These are phyloP conservation scores for Suillus bovinus DNA, from an alignment of 768 basidiomycete genomes.

Conservation along the genomic window DNA sequence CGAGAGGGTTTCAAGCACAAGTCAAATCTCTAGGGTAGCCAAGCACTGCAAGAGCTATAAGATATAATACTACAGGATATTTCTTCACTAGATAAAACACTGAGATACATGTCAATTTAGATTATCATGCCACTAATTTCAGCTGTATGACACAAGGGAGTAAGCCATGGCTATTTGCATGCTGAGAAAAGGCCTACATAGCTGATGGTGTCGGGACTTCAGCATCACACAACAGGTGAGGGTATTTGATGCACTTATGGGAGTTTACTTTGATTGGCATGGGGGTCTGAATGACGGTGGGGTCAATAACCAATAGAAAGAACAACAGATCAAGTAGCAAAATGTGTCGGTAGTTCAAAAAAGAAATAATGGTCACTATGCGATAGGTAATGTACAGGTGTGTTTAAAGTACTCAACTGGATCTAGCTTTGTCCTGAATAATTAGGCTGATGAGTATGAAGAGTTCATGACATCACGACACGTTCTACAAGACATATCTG, in stretches of 20 bases:
- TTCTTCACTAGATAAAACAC: not conserved
- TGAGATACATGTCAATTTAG: not conserved
- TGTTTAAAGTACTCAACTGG: no score
- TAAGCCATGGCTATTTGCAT: not conserved
- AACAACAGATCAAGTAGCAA: no score
- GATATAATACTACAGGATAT: not conserved
- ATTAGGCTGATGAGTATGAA: not conserved
- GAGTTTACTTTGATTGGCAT: no score
- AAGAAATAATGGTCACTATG: no score
- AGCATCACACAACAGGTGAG: no score
- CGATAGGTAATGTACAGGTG: no score
- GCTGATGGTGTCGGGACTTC: slow-evolving; percentile 51
- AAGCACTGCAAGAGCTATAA: not conserved
- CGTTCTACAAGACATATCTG: not conserved
- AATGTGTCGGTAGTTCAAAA: no score
- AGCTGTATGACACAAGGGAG: slow-evolving; percentile 15
- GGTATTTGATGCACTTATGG: no score
- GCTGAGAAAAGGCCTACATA: slow-evolving; percentile 60
- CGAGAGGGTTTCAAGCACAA: slow-evolving; percentile 25
- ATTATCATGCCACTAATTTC: slow-evolving; percentile 23
- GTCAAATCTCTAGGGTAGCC: no score
- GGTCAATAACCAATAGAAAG: no score
- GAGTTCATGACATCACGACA: not conserved
- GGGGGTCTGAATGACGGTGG: no score
- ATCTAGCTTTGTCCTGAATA: not conserved